Base-by-base conservation (phyloP, 2,329 filamentous ascomycete species). In the Cylindrodendrum hubeiense region DNA sequence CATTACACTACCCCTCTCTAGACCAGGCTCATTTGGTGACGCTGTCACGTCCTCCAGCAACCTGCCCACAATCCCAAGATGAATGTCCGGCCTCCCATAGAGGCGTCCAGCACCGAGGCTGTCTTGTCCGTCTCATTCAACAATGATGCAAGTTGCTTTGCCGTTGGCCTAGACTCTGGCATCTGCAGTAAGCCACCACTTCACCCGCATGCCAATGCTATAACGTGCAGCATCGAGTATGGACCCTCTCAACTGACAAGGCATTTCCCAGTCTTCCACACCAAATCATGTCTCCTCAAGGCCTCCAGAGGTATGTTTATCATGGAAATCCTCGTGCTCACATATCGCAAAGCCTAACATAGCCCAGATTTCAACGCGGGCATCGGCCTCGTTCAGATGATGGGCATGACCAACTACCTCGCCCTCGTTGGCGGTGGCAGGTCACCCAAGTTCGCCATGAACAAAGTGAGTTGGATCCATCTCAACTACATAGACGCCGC, bases 81-180 rank as follows among this genome's bases (percentile, higher is more conserved):
- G 96, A 96, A 98, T 79, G 97, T 94, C 46, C 88, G 95, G 64
- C 92, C 92, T 56, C 89, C 93, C 61, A 93, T 98, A 76, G 94
- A 97, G 82, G 89, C 90, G 54, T 90, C 93, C 19, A 87, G 86
- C 46, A 89, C 90, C 58, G 91, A 92, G 5, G 87, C 90, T 66
- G 95, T 94, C 12, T 87, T 98, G 39, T 97, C 93, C 15, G 89
- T 91, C 49, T 89, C 92, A 9, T 97, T 97, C 83, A 98, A 98
- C 77, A 87, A 89, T 74, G 93, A 96, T 78, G 89, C 89, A 70
- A 95, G 89, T 72, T 95, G 92, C 76, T 98, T 98, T 79, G 89
- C 94, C 26, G 92, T 97, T 30, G 96, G 94, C 9, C 85, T 97
- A 9, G 93, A 97, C 76, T 90, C 90, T 12, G 95, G 95, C 28